Conservation (phyloP, 1,139 yeast genomes). For the Waltiozyma sp. region DNA sequence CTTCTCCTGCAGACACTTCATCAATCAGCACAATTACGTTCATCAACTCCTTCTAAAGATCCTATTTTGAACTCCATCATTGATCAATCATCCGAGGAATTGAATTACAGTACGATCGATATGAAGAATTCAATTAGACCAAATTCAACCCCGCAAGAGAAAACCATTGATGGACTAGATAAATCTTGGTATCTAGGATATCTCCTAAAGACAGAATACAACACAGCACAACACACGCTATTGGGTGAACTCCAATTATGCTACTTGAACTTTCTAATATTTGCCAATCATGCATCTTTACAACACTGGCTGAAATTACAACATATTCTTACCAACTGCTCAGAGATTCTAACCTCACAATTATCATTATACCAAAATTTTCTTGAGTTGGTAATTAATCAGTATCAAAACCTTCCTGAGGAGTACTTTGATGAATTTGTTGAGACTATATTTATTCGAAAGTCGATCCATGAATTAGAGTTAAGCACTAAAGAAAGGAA, state of each 20-base stretch:
- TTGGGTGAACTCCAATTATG: conserved; percentile 32
- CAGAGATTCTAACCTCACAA: conserved; percentile 10
- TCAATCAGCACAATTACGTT: conserved; percentile 11
- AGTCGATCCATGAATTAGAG: conserved; percentile 14
- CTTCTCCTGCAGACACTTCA: conserved; percentile 22
- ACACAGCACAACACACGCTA: conserved; percentile 16
- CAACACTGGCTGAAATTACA: conserved; percentile 33
- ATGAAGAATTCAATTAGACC: conserved; percentile 26
- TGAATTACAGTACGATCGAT: conserved; percentile 26
- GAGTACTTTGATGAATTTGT: conserved; percentile 27
- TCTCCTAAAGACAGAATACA: conserved; percentile 17
- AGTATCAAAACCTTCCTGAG: conserved; percentile 25
- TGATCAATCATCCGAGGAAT: conserved; percentile 22
- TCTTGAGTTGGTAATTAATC: conserved; percentile 20
- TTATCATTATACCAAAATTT: conserved; percentile 15
- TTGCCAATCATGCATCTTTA: conserved; percentile 35
- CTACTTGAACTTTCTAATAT: conserved; percentile 25
- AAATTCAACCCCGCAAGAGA: conserved; percentile 22
- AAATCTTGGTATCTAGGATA: conserved; percentile 31
- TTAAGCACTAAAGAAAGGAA: conserved; percentile 11
- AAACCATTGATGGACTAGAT: conserved; percentile 30
- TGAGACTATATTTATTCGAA: conserved; percentile 10
- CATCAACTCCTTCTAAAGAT: conserved; percentile 14
- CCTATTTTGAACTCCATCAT: conserved; percentile 22
- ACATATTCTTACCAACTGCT: conserved; percentile 23